Evolutionary conservation across 2,329 filamentous ascomycete genomes (phyloP).

Genomic region (Allantophomopsis lycopodina): DNA sequence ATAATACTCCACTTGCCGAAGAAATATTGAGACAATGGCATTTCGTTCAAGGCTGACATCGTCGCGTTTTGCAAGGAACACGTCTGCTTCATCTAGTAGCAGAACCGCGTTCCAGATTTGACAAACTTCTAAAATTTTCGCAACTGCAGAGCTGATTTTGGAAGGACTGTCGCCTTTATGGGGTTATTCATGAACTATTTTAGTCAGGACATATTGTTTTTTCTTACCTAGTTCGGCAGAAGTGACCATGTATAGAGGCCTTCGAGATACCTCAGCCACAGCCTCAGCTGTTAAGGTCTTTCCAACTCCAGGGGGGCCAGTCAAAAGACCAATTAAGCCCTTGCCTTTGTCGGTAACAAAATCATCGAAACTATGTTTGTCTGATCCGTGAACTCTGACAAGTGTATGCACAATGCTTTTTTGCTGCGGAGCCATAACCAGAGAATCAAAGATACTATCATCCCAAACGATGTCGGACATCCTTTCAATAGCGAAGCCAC

Average conservation of each 20-base stretch:
- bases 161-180: not conserved
- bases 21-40: slow-evolving; percentile 29
- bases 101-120: slow-evolving; percentile 32
- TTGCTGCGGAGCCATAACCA: no score
- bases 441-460: no score
- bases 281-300: slow-evolving; percentile 13
- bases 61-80: slow-evolving; percentile 31
- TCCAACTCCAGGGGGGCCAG: slow-evolving; percentile 9
- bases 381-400: no score
- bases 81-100: slow-evolving; percentile 34
- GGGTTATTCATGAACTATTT: slow-evolving; percentile 48
- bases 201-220: slow-evolving; percentile 22
- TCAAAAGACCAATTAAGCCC: slow-evolving; percentile 29
- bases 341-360: slow-evolving; percentile 6
- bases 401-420: no score
- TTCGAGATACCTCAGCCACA: slow-evolving; percentile 13
- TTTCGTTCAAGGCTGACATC: slow-evolving; percentile 30
- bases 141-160: slow-evolving; percentile 20
- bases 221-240: slow-evolving; percentile 29
- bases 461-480: no score
- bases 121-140: slow-evolving; percentile 30
- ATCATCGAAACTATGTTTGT: not conserved
- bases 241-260: slow-evolving; percentile 19
- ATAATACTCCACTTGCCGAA: slow-evolving; percentile 7
- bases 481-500: no score